phyloP scores from a whole-genome alignment of 805 yeast genomes.

The Vanderwaltozyma tropicalis region DNA sequence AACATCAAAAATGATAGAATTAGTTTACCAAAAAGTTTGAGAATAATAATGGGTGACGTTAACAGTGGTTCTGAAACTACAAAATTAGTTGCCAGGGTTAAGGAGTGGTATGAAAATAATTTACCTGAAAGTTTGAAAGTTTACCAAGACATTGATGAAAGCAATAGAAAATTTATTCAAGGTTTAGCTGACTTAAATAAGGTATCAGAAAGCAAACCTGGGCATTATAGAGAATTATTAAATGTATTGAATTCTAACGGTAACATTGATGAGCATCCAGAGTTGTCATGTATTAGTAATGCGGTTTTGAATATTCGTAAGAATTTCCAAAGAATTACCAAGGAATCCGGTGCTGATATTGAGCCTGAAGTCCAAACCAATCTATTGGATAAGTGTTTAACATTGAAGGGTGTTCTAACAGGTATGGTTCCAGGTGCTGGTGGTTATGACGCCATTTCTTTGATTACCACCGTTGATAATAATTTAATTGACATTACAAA shows the following conservation, averaged over 20 bases:
- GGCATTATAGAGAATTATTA: slow-evolving; percentile 28
- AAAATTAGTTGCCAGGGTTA: slow-evolving; percentile 67
- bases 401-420: slow-evolving; percentile 67
- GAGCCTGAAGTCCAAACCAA: slow-evolving; percentile 74
- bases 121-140: slow-evolving; percentile 42
- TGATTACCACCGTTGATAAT: slow-evolving; percentile 46
- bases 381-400: slow-evolving; percentile 48
- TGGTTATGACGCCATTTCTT: slow-evolving; percentile 85
- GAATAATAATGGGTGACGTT: slow-evolving; percentile 86
- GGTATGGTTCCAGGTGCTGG: slow-evolving; percentile 99
- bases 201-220: slow-evolving; percentile 25
- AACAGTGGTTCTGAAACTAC: slow-evolving; percentile 92
- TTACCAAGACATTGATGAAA: slow-evolving; percentile 45
- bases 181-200: slow-evolving; percentile 35
- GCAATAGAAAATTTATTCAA: slow-evolving; percentile 48
- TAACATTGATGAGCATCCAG: slow-evolving; percentile 8
- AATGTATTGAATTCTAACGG: slow-evolving; percentile 8
- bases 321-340: slow-evolving; percentile 50
- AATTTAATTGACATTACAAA: slow-evolving; percentile 24
- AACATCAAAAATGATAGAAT: slow-evolving; percentile 43
- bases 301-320: slow-evolving; percentile 44
- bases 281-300: slow-evolving; percentile 28
- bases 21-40: slow-evolving; percentile 56
- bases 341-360: slow-evolving; percentile 66
- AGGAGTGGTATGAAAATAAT: slow-evolving; percentile 51